Evolutionary conservation across 495 filamentous ascomycete genomes (phyloP).

Genomic region (Penicillium diatomitis): DNA sequence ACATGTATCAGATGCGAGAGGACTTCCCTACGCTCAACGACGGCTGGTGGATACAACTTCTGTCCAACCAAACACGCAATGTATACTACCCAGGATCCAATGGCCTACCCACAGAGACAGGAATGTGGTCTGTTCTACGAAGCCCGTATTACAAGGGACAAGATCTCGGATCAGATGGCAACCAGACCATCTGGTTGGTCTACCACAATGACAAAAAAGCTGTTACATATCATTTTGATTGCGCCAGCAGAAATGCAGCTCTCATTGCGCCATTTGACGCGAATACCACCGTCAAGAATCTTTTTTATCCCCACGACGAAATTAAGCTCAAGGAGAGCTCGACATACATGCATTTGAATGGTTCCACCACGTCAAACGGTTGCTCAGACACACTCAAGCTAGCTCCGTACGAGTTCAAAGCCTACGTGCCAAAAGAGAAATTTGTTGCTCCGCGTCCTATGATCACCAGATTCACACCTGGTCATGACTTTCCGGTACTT

Average conservation of each 20-base stretch:
- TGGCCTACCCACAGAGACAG: slow-evolving; percentile 49
- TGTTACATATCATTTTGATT: slow-evolving; percentile 54
- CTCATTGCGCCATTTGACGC: slow-evolving; percentile 51
- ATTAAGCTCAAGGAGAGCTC: slow-evolving; percentile 34
- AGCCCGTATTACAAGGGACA: slow-evolving; percentile 42
- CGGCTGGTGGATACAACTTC: slow-evolving; percentile 49
- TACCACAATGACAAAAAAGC: slow-evolving; percentile 54
- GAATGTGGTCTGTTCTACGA: slow-evolving; percentile 58
- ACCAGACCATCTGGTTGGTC: slow-evolving; percentile 56
- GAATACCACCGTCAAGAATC: slow-evolving; percentile 50
- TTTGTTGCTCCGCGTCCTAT: slow-evolving; percentile 50
- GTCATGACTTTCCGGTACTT: slow-evolving; percentile 52
- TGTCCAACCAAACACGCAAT: slow-evolving; percentile 50
- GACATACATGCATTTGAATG: slow-evolving; percentile 33
- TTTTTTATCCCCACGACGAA: slow-evolving; percentile 60
- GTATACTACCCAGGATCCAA: slow-evolving; percentile 46
- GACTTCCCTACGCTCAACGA: slow-evolving; percentile 54
- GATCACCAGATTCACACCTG: slow-evolving; percentile 56
- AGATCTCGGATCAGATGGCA: slow-evolving; percentile 37
- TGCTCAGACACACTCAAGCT: slow-evolving; percentile 48
- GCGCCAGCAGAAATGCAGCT: slow-evolving; percentile 35
- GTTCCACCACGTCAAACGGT: slow-evolving; percentile 41
- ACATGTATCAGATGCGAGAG: slow-evolving; percentile 55
- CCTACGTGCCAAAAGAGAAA: slow-evolving; percentile 46
- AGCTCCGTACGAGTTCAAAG: slow-evolving; percentile 51